Evolutionary conservation across 2,329 filamentous ascomycete genomes (phyloP).

Genomic region (Kalaharituber pfeilii): DNA sequence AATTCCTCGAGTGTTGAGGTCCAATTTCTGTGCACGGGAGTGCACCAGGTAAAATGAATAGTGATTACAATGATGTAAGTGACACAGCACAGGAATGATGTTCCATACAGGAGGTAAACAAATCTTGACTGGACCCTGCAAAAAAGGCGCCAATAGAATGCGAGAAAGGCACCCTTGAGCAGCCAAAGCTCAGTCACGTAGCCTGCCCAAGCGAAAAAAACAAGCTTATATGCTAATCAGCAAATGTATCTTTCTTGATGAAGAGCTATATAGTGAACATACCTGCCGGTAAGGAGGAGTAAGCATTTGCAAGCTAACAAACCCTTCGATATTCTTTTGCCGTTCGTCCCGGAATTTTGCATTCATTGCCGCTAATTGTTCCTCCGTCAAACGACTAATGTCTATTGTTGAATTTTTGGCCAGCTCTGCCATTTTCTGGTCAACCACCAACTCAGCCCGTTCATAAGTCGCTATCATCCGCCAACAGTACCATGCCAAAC

Average conservation of each 20-base stretch:
- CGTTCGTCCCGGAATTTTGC: background rate
- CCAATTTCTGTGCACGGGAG: conserved; percentile 4
- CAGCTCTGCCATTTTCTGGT: background rate
- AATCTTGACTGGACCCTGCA: background rate
- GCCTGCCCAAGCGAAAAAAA: conserved; percentile 3
- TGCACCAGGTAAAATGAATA: conserved; percentile 5
- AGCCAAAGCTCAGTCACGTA: conserved; percentile 3
- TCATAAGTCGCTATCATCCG: background rate
- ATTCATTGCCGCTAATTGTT: background rate
- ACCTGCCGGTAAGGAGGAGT: background rate
- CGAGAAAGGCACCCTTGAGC: conserved; percentile 6
- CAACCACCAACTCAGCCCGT: background rate
- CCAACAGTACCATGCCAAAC: background rate
- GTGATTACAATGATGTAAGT: background rate
- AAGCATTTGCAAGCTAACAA: background rate
- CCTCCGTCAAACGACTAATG: background rate
- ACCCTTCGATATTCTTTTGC: background rate
- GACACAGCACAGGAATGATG: background rate
- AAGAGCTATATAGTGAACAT: background rate
- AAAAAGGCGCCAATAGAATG: conserved; percentile 7
- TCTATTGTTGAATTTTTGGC: background rate
- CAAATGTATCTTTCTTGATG: background rate
- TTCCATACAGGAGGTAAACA: conserved; percentile 1
- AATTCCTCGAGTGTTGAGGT: background rate
- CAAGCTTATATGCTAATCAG: conserved; percentile 1